phyloP scores from a whole-genome alignment of 2,329 filamentous ascomycete species.

The Aspergillus sp. region DNA sequence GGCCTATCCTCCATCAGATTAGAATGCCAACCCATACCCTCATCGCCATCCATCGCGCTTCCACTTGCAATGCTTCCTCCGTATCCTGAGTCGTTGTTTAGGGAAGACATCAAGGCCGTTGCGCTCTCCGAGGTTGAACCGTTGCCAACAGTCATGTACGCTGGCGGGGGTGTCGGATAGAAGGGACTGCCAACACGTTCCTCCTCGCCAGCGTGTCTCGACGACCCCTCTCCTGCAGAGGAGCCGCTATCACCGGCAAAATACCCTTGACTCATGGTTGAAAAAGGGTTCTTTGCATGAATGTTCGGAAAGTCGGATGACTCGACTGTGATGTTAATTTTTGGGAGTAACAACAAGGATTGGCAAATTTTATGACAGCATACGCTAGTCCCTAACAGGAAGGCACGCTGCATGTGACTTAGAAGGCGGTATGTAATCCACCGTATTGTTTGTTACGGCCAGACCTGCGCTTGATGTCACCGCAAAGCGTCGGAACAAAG shows the following conservation, averaged over 20 bases:
- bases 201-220: slow-evolving; percentile 22
- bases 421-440: not conserved
- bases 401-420: slow-evolving; percentile 18
- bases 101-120: slow-evolving; percentile 66
- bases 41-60: slow-evolving; percentile 39
- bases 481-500: not conserved
- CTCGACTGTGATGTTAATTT: slow-evolving; percentile 12
- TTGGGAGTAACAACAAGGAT: slow-evolving; percentile 2
- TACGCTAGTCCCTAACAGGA: slow-evolving; percentile 15
- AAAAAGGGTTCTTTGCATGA: slow-evolving; percentile 7
- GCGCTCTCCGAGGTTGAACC: slow-evolving; percentile 76
- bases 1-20: slow-evolving; percentile 50
- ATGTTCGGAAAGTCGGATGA: slow-evolving; percentile 6
- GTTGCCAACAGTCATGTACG: slow-evolving; percentile 81
- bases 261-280: slow-evolving; percentile 38
- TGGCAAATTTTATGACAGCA: slow-evolving; percentile 15
- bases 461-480: slow-evolving; percentile 4
- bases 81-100: slow-evolving; percentile 88
- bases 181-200: slow-evolving; percentile 20
- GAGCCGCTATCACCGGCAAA: slow-evolving; percentile 28
- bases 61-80: slow-evolving; percentile 69
- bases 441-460: slow-evolving; percentile 1
- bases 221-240: slow-evolving; percentile 30
- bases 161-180: slow-evolving; percentile 39
- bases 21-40: slow-evolving; percentile 43